These are phyloP conservation scores for Carex littledalei DNA, from an alignment of 176 grass and related monocot genomes.

Conservation along the genomic window DNA sequence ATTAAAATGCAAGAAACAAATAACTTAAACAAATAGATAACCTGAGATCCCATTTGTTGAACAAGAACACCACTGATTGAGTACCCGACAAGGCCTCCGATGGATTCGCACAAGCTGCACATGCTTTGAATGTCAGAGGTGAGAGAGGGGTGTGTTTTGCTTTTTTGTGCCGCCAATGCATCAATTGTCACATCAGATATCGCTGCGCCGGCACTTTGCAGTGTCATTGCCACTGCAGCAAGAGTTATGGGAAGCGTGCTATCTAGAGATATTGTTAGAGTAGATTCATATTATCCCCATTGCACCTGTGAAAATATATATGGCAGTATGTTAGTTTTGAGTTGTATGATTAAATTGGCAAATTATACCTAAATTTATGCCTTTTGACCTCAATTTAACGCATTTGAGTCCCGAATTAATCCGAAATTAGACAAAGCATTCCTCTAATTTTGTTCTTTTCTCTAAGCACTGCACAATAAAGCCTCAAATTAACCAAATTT, in stretches of 20 bases:
- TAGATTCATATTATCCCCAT: no score
- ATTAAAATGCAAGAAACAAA: neutral
- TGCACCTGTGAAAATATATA: no score
- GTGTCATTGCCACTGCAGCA: conserved; percentile 39
- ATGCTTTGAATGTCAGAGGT: conserved; percentile 66
- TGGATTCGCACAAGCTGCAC: conserved; percentile 62
- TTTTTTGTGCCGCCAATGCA: conserved; percentile 62
- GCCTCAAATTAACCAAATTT: neutral
- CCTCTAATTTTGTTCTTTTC: neutral
- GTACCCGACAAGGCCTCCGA: conserved; percentile 70
- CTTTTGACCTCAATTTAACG: neutral
- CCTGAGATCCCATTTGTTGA: conserved; percentile 60
- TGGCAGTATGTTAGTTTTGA: no score
- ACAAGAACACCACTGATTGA: conserved; percentile 79
- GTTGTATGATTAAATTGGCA: no score
- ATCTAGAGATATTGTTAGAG: no score
- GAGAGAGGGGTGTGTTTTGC: conserved; percentile 53
- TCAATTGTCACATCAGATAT: conserved; percentile 78
- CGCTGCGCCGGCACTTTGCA: conserved; percentile 49
- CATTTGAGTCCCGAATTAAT: neutral
- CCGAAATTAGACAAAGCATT: neutral
- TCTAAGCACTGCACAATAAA: no score
- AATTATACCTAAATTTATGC: neutral
- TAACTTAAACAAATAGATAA: neutral
- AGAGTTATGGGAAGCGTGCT: neutral